Evolutionary conservation across 768 basidiomycete genomes (phyloP), one percentile per base, ranked within the genome.

Genomic region (Lyophyllum semitale): DNA sequence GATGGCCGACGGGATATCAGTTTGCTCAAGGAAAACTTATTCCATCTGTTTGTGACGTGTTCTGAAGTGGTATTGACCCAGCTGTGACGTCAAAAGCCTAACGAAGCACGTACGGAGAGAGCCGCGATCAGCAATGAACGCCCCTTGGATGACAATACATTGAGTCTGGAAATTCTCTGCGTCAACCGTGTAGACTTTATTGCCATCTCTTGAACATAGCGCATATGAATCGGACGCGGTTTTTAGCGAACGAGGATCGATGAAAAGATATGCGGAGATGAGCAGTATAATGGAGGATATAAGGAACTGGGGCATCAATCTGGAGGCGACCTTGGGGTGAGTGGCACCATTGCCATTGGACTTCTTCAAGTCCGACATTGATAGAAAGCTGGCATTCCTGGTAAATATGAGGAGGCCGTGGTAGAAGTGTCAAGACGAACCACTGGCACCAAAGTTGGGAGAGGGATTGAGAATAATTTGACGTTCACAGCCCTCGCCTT

Each of bases 111-210:
- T 55, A 89, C 88, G 76, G 40, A 84, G 68, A 59, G 77, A 74
- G 42, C 88, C 88, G 7, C 71, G 77, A 51, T 81, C 82, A 13
- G 74, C 64, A 57, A 92, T 84, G 53, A 69, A 64, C 33, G 73
- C 68, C 25, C 75, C 75, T 35, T 79, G 66, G 18, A 91, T 74
- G 20, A 89, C 78, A 33, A 92, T 74, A 59, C 89, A 91, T 62
- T 91, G 82, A 5, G 77, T 81, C 52, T 69, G 74, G 4, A 79
- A 69, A 56, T 80, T 77, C 27, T 66, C 52, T 6, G 70, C 67
- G 64, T 91, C 86, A n/a, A 90, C 86, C 17, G 85, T 88, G 62
- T 90, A 89, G 46, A 92, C 78, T 27, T 71, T 69, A 46, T 74
- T 60, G 18, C 75, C 76, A 11, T 78, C 70, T 46, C 64, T 75